Evolutionary conservation across 148 eudicot species (phyloP).

Genomic region (Euryodendron excelsum): DNA sequence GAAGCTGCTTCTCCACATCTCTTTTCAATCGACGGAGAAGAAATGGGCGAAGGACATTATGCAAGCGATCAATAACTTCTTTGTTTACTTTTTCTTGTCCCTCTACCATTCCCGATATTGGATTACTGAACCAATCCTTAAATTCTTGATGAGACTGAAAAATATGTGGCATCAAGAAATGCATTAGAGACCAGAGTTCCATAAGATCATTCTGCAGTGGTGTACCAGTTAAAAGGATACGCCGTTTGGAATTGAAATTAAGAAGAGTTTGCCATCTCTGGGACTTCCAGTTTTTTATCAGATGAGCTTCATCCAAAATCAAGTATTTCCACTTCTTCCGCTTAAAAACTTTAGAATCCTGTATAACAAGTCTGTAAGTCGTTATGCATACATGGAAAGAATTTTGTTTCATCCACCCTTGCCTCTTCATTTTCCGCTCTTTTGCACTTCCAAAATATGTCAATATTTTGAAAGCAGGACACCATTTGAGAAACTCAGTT

Average conservation of each 20-base stretch:
- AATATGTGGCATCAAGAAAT: constrained; percentile 98
- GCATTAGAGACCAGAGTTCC: constrained; percentile 99
- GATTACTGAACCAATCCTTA: constrained; percentile 98
- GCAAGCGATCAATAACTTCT: constrained; percentile 97
- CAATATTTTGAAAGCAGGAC: constrained; percentile 97
- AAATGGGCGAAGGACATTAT: constrained; percentile 98
- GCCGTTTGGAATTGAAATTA: constrained; percentile 92
- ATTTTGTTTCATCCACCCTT: constrained; percentile 97
- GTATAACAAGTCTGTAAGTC: constrained; percentile 96
- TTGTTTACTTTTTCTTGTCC: constrained; percentile 96
- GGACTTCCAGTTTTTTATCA: constrained; percentile 99
- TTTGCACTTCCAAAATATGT: constrained; percentile 99
- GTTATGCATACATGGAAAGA: constrained; percentile 95
- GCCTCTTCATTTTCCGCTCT: constrained; percentile 89
- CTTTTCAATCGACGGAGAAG: constrained; percentile 91
- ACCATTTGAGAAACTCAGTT: constrained; percentile 99
- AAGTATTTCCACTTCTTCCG: constrained; percentile 99
- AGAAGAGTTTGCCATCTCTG: constrained; percentile 99
- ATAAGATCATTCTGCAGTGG: constrained; percentile 98
- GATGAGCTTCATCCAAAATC: constrained; percentile 99
- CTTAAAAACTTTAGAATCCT: constrained; percentile 95
- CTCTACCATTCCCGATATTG: constrained; percentile 97
- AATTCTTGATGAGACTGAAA: constrained; percentile 99
- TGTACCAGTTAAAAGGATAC: constrained; percentile 96
- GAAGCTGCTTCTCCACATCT: constrained; percentile 98